Evolutionary conservation across 139 green algal species (phyloP).

Genomic region (Chlorokybus atmophyticus): DNA sequence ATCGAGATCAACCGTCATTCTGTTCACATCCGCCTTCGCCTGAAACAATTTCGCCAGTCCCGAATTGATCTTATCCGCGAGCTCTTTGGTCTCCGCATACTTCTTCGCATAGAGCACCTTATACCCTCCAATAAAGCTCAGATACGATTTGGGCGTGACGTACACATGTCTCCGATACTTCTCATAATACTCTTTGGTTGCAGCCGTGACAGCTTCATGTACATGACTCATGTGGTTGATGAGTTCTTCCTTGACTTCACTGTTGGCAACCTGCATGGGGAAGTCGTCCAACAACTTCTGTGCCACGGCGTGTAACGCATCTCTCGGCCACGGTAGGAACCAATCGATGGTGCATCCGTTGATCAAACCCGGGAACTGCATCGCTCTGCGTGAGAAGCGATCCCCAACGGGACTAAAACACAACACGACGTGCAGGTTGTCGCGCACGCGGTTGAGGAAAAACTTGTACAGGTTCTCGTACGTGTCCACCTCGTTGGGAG

Average conservation of each 20-base stretch:
- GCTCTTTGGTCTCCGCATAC: conserved; percentile 32
- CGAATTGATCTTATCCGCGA: conserved; percentile 48
- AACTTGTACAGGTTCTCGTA: conserved; percentile 83
- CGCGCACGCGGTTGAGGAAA: conserved; percentile 77
- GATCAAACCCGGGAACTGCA: conserved; percentile 88
- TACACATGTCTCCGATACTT: conserved; percentile 77
- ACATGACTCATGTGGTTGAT: conserved; percentile 65
- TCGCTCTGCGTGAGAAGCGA: conserved; percentile 65
- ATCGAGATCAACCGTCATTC: conserved; percentile 59
- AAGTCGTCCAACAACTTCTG: conserved; percentile 79
- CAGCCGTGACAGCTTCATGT: conserved; percentile 63
- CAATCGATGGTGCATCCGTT: conserved; percentile 91
- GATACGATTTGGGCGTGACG: conserved; percentile 85
- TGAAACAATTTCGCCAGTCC: conserved; percentile 85
- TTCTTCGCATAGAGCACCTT: conserved; percentile 77
- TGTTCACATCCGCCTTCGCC: conserved; percentile 78
- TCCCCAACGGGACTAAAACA: conserved; percentile 84
- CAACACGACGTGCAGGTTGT: conserved; percentile 80
- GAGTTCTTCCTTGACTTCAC: conserved; percentile 57
- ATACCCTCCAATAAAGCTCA: conserved; percentile 80
- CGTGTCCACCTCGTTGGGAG: conserved; percentile 49
- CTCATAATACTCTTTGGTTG: conserved; percentile 80
- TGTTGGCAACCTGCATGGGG: conserved; percentile 51
- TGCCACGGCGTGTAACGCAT: conserved; percentile 55
- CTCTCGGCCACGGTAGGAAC: conserved; percentile 65